Evolutionary conservation across 371 early-diverging fungal species (phyloP).

Genomic region (Mucor sp.): DNA sequence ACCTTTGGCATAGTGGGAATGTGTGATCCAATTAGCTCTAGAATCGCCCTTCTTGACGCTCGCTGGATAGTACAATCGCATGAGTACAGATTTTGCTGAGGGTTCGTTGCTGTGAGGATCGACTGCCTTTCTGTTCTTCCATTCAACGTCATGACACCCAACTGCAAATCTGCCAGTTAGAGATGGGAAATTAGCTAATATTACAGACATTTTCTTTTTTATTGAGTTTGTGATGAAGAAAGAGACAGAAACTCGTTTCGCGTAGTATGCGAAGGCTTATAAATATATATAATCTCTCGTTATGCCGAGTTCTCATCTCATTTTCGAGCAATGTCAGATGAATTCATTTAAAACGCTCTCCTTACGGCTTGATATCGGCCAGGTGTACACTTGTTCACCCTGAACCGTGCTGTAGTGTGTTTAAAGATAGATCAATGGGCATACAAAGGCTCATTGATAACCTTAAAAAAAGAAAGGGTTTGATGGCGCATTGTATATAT

Average conservation of each 20-base stretch:
- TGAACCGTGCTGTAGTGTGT: not conserved
- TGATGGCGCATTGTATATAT: not conserved
- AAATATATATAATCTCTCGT: not conserved
- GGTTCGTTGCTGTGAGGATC: not conserved
- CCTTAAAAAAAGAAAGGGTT: not conserved
- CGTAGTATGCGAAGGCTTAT: not conserved
- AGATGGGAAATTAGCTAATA: conserved; percentile 28
- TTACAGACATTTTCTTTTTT: conserved; percentile 11
- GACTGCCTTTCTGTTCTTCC: not conserved
- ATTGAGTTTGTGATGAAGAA: not conserved
- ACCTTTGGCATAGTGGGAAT: conserved; percentile 20
- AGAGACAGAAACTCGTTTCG: not conserved
- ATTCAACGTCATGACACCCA: conserved; percentile 35
- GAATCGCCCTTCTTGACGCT: conserved; percentile 8
- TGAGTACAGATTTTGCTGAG: conserved; percentile 6
- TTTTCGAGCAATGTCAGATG: not conserved
- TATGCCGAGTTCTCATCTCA: conserved; percentile 2
- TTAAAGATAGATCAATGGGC: not conserved
- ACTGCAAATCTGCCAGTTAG: conserved; percentile 32
- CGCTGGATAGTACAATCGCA: conserved; percentile 29
- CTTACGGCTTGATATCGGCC: not conserved
- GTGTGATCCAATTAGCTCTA: conserved; percentile 18
- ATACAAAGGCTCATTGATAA: not conserved
- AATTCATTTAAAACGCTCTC: not conserved
- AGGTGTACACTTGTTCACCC: not conserved